Conservation (phyloP, 371 early-diverging fungal species). For the Mortierella sp. region DNA sequence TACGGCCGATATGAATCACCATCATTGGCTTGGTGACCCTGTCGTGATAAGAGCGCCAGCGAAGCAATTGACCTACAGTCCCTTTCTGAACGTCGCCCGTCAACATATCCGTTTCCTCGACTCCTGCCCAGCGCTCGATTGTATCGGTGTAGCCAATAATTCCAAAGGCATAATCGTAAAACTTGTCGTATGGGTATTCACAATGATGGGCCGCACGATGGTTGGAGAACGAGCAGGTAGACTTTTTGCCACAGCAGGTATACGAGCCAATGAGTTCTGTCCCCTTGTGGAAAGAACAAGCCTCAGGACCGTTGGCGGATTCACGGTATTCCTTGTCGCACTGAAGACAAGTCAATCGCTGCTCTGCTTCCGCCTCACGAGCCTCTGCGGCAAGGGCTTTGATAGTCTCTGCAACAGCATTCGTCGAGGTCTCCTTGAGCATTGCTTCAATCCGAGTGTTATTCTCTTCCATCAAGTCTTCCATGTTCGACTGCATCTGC, state of each 20-base stretch:
- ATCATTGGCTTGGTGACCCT: constrained; percentile 43
- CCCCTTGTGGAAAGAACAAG: constrained; percentile 58
- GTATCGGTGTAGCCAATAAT: constrained; percentile 55
- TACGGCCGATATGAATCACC: constrained; percentile 47
- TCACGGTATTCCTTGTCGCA: constrained; percentile 56
- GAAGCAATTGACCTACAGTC: constrained; percentile 35
- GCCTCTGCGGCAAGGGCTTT: constrained; percentile 49
- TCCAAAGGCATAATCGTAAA: constrained; percentile 42
- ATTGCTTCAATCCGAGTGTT: constrained; percentile 44
- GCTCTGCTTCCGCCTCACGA: constrained; percentile 50
- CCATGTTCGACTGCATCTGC: constrained; percentile 55
- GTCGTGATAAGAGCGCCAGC: constrained; percentile 34
- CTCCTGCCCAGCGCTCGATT: constrained; percentile 24
- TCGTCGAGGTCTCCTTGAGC: constrained; percentile 53
- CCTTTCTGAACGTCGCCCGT: constrained; percentile 37
- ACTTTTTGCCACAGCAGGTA: constrained; percentile 55
- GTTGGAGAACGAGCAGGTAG: constrained; percentile 51
- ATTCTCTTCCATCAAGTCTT: constrained; percentile 55
- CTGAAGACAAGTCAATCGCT: constrained; percentile 57
- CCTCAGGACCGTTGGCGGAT: constrained; percentile 56
- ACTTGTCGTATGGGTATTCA: constrained; percentile 57
- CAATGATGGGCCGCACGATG: constrained; percentile 58
- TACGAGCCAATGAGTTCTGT: constrained; percentile 19
- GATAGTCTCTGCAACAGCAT: constrained; percentile 56
- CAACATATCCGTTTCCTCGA: constrained; percentile 31